Evolutionary conservation across 2,329 filamentous ascomycete genomes (phyloP).

Genomic region (Rutstroemia sp.): DNA sequence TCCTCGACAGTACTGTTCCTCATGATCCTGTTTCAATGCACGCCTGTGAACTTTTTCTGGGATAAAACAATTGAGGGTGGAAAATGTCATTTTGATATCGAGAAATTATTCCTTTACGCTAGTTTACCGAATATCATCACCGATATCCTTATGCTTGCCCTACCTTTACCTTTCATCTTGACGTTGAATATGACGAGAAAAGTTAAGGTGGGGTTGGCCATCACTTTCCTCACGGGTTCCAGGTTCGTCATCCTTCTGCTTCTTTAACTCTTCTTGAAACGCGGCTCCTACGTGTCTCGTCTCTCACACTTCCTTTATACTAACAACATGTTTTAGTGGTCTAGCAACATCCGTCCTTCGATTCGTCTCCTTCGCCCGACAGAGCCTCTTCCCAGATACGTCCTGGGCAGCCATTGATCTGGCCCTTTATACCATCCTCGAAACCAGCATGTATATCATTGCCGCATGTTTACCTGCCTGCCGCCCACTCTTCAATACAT

Average conservation of each 20-base stretch:
- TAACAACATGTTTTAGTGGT: constrained; percentile 5
- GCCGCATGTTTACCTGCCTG: constrained; percentile 9
- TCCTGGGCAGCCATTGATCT: constrained; percentile 6
- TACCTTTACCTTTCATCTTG: constrained; percentile 30
- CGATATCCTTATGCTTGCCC: constrained; percentile 31
- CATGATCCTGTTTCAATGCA: constrained; percentile 14
- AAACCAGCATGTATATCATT: constrained; percentile 12
- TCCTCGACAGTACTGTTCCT: constrained; percentile 5
- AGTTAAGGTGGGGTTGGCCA: constrained; percentile 2
- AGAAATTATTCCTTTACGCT: constrained; percentile 36
- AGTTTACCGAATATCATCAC: constrained; percentile 36
- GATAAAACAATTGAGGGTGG: constrained; percentile 12
- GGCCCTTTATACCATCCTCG: constrained; percentile 4
- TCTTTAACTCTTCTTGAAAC: neutral
- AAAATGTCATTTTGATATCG: constrained; percentile 9
- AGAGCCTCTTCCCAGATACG: constrained; percentile 3
- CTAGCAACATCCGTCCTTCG: constrained; percentile 8
- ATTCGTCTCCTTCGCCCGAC: constrained; percentile 1
- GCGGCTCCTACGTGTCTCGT: neutral
- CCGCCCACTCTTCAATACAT: constrained; percentile 4
- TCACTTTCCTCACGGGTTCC: constrained; percentile 6
- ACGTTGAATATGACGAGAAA: constrained; percentile 23
- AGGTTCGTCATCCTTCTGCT: neutral
- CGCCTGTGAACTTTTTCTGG: constrained; percentile 14
- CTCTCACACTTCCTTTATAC: neutral